Evolutionary conservation across 179 eudicot genomes (phyloP), one percentile per base, ranked within the genome.

Genomic region (Silene vulgaris): DNA sequence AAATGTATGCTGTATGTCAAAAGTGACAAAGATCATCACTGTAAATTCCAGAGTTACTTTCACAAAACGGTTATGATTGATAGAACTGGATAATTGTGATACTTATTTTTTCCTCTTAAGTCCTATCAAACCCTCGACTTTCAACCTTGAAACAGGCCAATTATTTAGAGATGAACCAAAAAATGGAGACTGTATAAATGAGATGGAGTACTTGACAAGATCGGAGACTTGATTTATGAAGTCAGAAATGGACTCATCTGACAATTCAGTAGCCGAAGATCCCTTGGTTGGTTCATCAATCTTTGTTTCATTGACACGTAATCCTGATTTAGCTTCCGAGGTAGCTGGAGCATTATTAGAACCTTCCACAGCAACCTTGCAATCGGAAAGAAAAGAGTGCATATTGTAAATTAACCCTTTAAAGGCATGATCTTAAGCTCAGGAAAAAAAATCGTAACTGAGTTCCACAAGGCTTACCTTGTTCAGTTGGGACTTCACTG

Each of bases 151-250:
- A 23, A 23, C 32, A 29, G 32, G 37, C 37, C 37, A 32, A 32
- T 37, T 37, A 37, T 37, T 6, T 7, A 5, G 45, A 37, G 45
- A 37, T 5, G 45, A 37, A 37, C 45, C 45, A 37, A 6, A 37
- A 37, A 0, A 37, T 37, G 45, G 45, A 14, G 57, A 50, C n/a
- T 11, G 13, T 50, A 50, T 11, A 50, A 50, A 8, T 50, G n/a
- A 14, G 57, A 12, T 50, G 57, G 17, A 50, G 57, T 86, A 95
- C 99, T 90, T 86, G 77, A 95, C 89, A 78, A 95, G 91, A 69
- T 79, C 79, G 12, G 97, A 83, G 80, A 90, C 99, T 87, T 95
- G 97, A 78, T 81, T 72, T 77, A 95, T 78, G 75, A 95, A 92
- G 37, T 82, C 91, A 69, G 91, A 80, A 65, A 92, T 80, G 59